Evolutionary conservation across 805 yeast species (phyloP).

Genomic region (Saccharomycopsis capsularis): DNA sequence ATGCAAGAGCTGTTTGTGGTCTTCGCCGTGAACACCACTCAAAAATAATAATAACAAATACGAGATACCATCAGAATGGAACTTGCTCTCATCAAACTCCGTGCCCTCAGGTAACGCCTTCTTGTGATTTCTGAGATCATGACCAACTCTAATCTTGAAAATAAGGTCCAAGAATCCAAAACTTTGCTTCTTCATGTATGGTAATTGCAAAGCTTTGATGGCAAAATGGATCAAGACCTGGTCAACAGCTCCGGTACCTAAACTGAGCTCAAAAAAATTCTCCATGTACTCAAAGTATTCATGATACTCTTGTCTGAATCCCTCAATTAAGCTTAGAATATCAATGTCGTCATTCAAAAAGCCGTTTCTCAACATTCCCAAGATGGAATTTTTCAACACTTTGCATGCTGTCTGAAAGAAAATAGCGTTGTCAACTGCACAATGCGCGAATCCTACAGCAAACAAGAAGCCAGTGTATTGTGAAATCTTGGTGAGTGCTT

Average conservation of each 20-base stretch:
- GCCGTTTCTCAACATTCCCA: conserved; percentile 12
- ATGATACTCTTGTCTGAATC: neutral
- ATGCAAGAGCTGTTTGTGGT: neutral
- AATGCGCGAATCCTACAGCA: conserved; percentile 23
- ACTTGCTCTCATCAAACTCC: neutral
- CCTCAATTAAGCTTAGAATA: neutral
- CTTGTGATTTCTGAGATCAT: conserved; percentile 4
- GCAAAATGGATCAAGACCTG: conserved; percentile 41
- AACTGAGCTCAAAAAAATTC: neutral
- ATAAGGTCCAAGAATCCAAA: conserved; percentile 37
- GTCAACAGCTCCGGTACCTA: conserved; percentile 27
- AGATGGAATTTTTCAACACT: conserved; percentile 1
- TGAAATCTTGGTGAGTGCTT: conserved; percentile 27
- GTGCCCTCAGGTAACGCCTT: neutral
- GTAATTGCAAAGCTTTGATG: conserved; percentile 51
- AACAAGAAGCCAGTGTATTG: conserved; percentile 14
- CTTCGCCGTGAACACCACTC: conserved; percentile 3
- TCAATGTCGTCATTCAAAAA: neutral
- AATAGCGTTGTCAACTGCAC: conserved; percentile 26
- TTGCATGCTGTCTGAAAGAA: conserved; percentile 28
- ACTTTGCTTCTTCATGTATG: conserved; percentile 48
- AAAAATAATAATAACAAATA: conserved; percentile 7
- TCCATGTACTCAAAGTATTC: conserved; percentile 2
- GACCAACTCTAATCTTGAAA: conserved; percentile 32
- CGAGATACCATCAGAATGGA: neutral